Conservation (phyloP, 129 eudicot genomes). For the Deinandra increscens region DNA sequence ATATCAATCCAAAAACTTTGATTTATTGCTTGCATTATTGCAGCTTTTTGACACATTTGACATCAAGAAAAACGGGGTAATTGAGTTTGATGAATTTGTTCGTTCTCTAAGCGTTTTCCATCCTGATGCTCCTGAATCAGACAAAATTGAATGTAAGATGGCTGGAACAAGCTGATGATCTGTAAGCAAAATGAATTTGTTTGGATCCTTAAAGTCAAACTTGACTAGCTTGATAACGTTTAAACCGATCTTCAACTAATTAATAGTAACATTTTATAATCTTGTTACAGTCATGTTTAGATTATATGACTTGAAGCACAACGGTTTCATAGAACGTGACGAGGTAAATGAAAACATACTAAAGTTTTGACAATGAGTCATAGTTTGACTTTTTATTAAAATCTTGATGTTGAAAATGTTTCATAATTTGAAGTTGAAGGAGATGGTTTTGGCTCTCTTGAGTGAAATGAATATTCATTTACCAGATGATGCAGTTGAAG, state of each 20-base stretch:
- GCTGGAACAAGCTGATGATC: background rate
- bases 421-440: constrained; percentile 52
- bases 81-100: constrained; percentile 84
- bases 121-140: constrained; percentile 65
- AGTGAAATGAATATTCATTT: constrained; percentile 54
- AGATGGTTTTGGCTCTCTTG: constrained; percentile 69
- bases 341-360: constrained; percentile 48
- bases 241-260: background rate
- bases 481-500: constrained; percentile 64
- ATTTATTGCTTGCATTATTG: constrained; percentile 24
- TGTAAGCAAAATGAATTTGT: background rate
- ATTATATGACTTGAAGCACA: constrained; percentile 66
- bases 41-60: constrained; percentile 83
- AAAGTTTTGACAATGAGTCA: constrained; percentile 4
- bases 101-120: constrained; percentile 77
- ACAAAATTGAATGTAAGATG: constrained; percentile 70
- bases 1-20: background rate
- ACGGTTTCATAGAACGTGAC: constrained; percentile 79
- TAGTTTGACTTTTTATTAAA: constrained; percentile 24
- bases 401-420: constrained; percentile 19
- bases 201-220: constrained; percentile 9
- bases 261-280: constrained; percentile 9
- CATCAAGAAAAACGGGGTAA: constrained; percentile 66
- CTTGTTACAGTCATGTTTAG: constrained; percentile 65
- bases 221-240: background rate